Evolutionary conservation across 768 basidiomycete species (phyloP), one percentile per base, ranked within the genome.

Genomic region (Agaricus bisporus): DNA sequence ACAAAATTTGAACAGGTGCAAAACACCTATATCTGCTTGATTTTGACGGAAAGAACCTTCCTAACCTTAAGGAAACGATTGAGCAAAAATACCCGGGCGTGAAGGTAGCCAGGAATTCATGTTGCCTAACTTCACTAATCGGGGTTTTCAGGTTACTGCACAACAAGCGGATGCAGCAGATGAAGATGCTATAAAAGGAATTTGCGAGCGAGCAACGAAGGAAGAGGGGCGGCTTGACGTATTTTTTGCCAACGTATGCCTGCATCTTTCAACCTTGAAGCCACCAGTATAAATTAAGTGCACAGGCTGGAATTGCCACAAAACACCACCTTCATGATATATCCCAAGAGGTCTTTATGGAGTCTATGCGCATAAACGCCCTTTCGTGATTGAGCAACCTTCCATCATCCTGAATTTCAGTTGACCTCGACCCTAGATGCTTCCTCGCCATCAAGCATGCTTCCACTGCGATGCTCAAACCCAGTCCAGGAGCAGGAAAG

Each of bases 391-490:
- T 66, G 20, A 43, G 45, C 37, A 15, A 25, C n/a, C 29, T 51
- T 26, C 44, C 44, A 35, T 50, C 7, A 20, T 44, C 26, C 26
- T 9, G 26, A 10, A 11, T 25, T 20, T 38, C 36, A 20, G 11
- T 28, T 55, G 29, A 11, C 50, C 47, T 49, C 15, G n/a, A 15
- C 26, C 18, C 10, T 15, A 95, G 94, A 9, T 89, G 87, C 60
- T 97, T 95, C 73, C 73, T 97, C 14, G 95, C 92, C 7, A 74
- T 95, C 55, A 95, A 95, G 62, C 71, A 93, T 65, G 95, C 80
- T 4, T 91, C 92, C 1, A 74, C 73, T 22, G 92, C 90, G 5
- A 95, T 98, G 92, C 68, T 75, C 60, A 75, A 80, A 63, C 67
- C 79, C 5, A 85, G 88, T 60, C 63, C 80, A 12, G 80, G 81